Evolutionary conservation across 129 eudicot species (phyloP), one percentile per base, ranked within the genome.

Genomic region (Centella asiatica): DNA sequence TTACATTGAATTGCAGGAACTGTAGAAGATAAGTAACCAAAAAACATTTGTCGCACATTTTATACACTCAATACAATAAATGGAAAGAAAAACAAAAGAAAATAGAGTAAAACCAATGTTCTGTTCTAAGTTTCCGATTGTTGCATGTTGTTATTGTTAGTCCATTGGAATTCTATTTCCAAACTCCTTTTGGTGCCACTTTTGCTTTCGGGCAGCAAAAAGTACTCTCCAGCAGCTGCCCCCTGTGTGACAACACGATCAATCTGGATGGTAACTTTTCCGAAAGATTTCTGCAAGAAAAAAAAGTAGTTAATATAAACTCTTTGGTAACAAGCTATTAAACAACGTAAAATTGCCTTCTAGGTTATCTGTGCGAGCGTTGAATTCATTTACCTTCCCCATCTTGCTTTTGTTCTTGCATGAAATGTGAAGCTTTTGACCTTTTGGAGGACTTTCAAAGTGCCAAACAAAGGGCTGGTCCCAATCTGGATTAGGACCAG

Each of bases 371-470:
- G 48, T 47, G 51, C 25, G 36, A 58, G 7, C 22, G 25, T 20
- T 0, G 11, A 54, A 24, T 32, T 48, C 48, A 69, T 47, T 73
- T 77, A 85, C 99, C 92, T 93, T 93, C 44, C 99, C 99, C 86
- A 93, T 89, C 65, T 87, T 93, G 95, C 96, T 93, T 82, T 93
- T 93, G 72, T 88, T 93, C 76, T 88, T 93, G 93, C 99, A 93
- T 32, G 96, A 80, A 44, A 93, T 93, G 31, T 88, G 99, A 75
- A 93, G 90, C 73, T 93, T 93, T 76, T 93, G 99, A 76, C 99
- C 99, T 69, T 93, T 93, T 46, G 99, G 99, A 64, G 99, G 99
- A 53, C 96, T 88, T 68, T 93, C 99, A 47, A 93, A 93, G 49
- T 96, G 79, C 99, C 99, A 93, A 45, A 85, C 73, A 66, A 93